These are phyloP conservation scores for Stentor coeruleus DNA, from an alignment of 73 alveolate species.

Conservation along the genomic window DNA sequence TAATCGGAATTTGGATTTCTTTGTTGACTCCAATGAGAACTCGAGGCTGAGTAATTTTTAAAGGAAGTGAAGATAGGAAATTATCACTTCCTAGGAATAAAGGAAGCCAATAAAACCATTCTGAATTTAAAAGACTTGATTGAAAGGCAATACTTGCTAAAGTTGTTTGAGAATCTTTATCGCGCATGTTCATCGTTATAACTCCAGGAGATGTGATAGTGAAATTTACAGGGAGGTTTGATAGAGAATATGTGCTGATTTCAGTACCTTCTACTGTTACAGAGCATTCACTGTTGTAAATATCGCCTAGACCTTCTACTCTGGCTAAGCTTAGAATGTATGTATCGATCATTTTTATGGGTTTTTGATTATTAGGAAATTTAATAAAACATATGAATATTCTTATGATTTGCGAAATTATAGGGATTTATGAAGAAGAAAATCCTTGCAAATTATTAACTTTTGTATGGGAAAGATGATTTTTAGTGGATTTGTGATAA, in stretches of 20 bases:
- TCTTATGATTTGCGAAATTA: no score
- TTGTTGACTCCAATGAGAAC: background rate
- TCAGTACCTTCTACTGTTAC: background rate
- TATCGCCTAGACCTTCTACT: background rate
- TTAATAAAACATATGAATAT: no score
- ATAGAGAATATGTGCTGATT: background rate
- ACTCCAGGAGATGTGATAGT: background rate
- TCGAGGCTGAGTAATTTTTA: background rate
- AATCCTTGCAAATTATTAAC: no score
- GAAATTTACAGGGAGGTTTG: background rate
- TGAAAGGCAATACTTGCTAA: background rate
- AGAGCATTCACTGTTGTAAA: background rate
- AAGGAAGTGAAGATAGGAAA: background rate
- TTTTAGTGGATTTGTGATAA: no score
- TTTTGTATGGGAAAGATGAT: no score
- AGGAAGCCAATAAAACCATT: constrained; percentile 8
- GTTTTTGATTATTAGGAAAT: no score
- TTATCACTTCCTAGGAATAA: background rate
- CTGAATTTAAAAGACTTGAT: background rate
- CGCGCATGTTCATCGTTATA: background rate
- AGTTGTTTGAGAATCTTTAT: background rate
- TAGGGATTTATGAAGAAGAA: no score
- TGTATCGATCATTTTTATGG: background rate
- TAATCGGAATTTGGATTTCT: no score
- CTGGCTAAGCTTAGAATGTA: background rate